Evolutionary conservation across 2,329 filamentous ascomycete species (phyloP), one percentile per base, ranked within the genome.

Genomic region (Pseudocercospora ulei): DNA sequence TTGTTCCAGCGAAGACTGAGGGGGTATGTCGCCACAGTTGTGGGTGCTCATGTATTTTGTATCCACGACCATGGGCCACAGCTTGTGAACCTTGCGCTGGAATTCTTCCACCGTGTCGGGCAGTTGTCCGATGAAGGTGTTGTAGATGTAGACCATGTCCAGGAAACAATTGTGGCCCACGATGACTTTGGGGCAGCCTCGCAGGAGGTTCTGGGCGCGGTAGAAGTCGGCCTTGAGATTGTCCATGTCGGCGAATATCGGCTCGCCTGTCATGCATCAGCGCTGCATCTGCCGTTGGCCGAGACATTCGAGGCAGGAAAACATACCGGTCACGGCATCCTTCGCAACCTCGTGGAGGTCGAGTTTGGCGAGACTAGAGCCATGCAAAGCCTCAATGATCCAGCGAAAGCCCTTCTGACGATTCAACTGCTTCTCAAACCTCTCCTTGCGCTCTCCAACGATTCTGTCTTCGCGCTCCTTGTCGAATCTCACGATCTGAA

Each of bases 141-240:
- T 59, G 55, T 79, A 76, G 22, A 81, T 58, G 50, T 80, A 80
- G 22, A 74, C 68, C 2, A 82, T 62, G 48, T 82, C 76, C 1
- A 71, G 69, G 46, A 81, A 73, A 42, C 75, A 65, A 49, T 82
- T 81, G 59, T 82, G 76, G 0, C 76, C 76, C 2, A 81, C 66
- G 0, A 81, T 50, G 0, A 75, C 62, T 2, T 68, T 65, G 8
- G 66, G 63, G 12, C 64, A 67, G 12, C 58, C 54, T 27, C 62
- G 64, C 7, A 78, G 52, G 3, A 61, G 56, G 3, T 57, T 49
- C 36, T 66, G 60, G 0, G 63, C 62, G 11, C 61, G 58, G 20
- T 62, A 48, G 31, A 66, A 65, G 19, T 61, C 57, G 20, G 56
- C 52, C 19, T 57, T 60, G 42, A 59, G 53, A 25, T 60, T 52